phyloP scores from a whole-genome alignment of 768 basidiomycete genomes.

The Xerocomus spinulosus region DNA sequence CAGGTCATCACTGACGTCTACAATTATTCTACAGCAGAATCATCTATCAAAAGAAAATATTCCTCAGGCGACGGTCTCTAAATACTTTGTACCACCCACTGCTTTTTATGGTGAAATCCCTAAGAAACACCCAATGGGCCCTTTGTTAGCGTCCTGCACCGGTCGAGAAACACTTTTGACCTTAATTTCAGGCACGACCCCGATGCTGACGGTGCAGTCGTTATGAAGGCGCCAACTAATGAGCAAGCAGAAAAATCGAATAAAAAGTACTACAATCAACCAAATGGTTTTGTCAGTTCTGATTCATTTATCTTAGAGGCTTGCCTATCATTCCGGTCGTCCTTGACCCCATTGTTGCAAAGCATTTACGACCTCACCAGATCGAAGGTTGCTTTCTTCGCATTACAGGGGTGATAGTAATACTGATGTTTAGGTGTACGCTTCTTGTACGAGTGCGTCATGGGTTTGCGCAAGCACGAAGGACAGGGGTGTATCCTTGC shows the following conservation, averaged over 20 bases:
- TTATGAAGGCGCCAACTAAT: conserved; percentile 76
- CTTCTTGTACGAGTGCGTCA: conserved; percentile 94
- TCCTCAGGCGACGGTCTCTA: conserved; percentile 9
- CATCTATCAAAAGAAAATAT: conserved; percentile 19
- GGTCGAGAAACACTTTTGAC: not conserved
- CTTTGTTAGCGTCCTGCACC: conserved; percentile 14
- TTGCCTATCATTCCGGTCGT: conserved; percentile 75
- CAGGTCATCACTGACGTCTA: conserved; percentile 14
- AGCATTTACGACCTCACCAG: conserved; percentile 83
- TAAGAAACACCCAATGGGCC: conserved; percentile 25
- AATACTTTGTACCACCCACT: conserved; percentile 46
- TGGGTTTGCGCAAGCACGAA: conserved; percentile 89
- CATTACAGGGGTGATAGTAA: not conserved
- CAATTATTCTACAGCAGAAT: conserved; percentile 1
- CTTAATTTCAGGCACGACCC: conserved; percentile 64
- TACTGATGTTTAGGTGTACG: conserved; percentile 50
- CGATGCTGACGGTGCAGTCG: conserved; percentile 65
- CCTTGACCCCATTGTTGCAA: conserved; percentile 78
- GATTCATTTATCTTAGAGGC: conserved; percentile 39
- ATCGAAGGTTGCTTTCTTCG: conserved; percentile 57
- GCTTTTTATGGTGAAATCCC: conserved; percentile 56
- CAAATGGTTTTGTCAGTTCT: conserved; percentile 1
- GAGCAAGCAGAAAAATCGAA: conserved; percentile 65
- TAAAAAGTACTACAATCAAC: conserved; percentile 48
- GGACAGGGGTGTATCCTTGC: conserved; percentile 94